A percentile compares a stretch with the other conserved stretches of the same genome.
These are phyloP conservation scores for Penicillium daleae DNA, from an alignment of 495 filamentous ascomycete genomes.

Conservation along the genomic window DNA sequence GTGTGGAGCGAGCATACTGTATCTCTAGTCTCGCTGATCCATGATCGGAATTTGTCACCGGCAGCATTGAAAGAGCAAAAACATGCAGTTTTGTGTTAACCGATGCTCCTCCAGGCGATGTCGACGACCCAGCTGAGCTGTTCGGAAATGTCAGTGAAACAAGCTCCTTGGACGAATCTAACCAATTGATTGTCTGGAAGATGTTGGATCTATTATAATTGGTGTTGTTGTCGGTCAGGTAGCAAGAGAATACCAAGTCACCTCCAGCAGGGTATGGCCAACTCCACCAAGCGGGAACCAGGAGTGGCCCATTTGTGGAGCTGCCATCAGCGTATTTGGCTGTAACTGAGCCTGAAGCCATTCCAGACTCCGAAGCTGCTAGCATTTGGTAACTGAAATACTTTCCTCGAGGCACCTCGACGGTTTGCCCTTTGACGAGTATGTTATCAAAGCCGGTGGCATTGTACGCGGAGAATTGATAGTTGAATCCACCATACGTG, in stretches of 20 bases:
- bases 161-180: slow-evolving; percentile 52
- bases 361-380: slow-evolving; percentile 47
- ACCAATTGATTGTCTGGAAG: slow-evolving; percentile 51
- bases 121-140: slow-evolving; percentile 21
- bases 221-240: slow-evolving; percentile 45
- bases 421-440: slow-evolving; percentile 45
- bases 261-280: slow-evolving; percentile 54
- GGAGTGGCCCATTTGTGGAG: slow-evolving; percentile 43
- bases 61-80: slow-evolving; percentile 32
- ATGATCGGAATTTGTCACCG: neutral
- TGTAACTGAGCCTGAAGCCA: slow-evolving; percentile 47
- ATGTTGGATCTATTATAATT: slow-evolving; percentile 58
- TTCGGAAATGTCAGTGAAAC: slow-evolving; percentile 44
- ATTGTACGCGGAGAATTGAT: slow-evolving; percentile 52
- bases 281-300: slow-evolving; percentile 51
- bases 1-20: slow-evolving; percentile 56
- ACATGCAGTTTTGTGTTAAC: slow-evolving; percentile 30
- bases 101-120: slow-evolving; percentile 24
- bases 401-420: slow-evolving; percentile 35
- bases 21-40: slow-evolving; percentile 30
- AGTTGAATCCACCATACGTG: slow-evolving; percentile 47
- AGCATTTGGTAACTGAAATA: slow-evolving; percentile 56
- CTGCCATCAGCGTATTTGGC: slow-evolving; percentile 52
- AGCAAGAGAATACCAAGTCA: slow-evolving; percentile 53
- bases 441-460: slow-evolving; percentile 47